phyloP scores from a whole-genome alignment of 257 asterid genomes.

The Ehretia macrophylla region DNA sequence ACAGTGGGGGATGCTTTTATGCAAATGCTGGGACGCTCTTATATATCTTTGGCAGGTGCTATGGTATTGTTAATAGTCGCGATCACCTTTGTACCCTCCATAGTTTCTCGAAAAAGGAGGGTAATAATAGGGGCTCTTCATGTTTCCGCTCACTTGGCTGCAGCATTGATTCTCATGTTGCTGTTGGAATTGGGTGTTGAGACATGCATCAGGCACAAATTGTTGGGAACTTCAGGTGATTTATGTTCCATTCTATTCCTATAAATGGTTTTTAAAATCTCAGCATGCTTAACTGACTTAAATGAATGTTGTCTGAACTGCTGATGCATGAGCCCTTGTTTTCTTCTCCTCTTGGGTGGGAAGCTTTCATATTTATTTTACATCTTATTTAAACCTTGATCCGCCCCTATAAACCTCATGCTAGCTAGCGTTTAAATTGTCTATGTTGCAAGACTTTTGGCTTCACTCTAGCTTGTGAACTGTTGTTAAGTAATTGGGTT shows the following conservation, averaged over 20 bases:
- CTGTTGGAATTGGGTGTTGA: slow-evolving; percentile 90
- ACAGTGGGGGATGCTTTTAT: slow-evolving; percentile 81
- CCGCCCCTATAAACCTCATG: too few species aligned
- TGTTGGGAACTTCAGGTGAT: slow-evolving; percentile 87
- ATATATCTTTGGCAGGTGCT: slow-evolving; percentile 75
- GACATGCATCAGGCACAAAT: slow-evolving; percentile 78
- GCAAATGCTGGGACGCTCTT: slow-evolving; percentile 71
- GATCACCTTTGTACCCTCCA: slow-evolving; percentile 78
- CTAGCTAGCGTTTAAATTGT: neutral
- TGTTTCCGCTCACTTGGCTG: slow-evolving; percentile 82
- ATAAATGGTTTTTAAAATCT: neutral
- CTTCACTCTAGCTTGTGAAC: neutral
- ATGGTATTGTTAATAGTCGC: slow-evolving; percentile 63
- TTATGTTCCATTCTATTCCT: slow-evolving; percentile 2
- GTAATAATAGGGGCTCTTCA: slow-evolving; percentile 76
- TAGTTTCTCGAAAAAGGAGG: slow-evolving; percentile 71
- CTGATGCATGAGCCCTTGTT: neutral
- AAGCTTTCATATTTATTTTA: neutral
- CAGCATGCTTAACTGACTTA: neutral
- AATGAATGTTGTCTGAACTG: neutral
- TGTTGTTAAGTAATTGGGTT: neutral
- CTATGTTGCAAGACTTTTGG: neutral
- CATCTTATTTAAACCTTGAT: too few species aligned
- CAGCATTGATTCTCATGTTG: slow-evolving; percentile 90
- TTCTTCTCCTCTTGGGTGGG: neutral